Percentiles rank a stretch among this genome's conserved stretches.
Conservation (phyloP, 805 yeast species). For the Isabelozyma rhagii region DNA sequence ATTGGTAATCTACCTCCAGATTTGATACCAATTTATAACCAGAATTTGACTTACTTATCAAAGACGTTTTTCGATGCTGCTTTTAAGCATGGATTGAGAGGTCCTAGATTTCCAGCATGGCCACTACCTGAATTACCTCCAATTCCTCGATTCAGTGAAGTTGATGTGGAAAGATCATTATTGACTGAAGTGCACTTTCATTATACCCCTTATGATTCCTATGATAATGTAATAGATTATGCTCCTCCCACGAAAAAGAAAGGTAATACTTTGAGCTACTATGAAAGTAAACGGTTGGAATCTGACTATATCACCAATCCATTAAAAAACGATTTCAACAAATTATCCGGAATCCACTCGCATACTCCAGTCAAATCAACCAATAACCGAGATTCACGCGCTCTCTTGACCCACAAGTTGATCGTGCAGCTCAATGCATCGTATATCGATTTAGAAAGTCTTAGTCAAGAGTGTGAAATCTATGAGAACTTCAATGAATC, state of each 20-base stretch:
- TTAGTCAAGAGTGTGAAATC: conserved; percentile 39
- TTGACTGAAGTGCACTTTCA: conserved; percentile 71
- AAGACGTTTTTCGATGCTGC: conserved; percentile 54
- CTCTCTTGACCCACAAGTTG: conserved; percentile 58
- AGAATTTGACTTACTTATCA: conserved; percentile 57
- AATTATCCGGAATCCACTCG: conserved; percentile 48
- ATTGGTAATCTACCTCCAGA: conserved; percentile 83
- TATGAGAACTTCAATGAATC: conserved; percentile 34
- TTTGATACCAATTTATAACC: conserved; percentile 68
- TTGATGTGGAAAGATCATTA: conserved; percentile 77
- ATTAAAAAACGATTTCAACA: conserved; percentile 46
- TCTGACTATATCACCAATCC: conserved; percentile 73
- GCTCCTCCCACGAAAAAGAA: conserved; percentile 5
- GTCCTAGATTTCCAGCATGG: conserved; percentile 49
- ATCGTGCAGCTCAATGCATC: conserved; percentile 53
- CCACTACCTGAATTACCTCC: conserved; percentile 72
- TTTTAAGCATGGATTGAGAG: conserved; percentile 10
- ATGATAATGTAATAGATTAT: conserved; percentile 21
- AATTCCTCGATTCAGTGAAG: conserved; percentile 59
- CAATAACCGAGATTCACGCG: conserved; percentile 24
- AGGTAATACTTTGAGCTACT: conserved; percentile 31
- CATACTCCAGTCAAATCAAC: conserved; percentile 26
- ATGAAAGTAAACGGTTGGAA: conserved; percentile 59
- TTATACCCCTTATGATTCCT: conserved; percentile 48
- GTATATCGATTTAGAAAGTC: conserved; percentile 40